phyloP scores from a whole-genome alignment of 495 filamentous ascomycete species.

The Daldinia childiae region DNA sequence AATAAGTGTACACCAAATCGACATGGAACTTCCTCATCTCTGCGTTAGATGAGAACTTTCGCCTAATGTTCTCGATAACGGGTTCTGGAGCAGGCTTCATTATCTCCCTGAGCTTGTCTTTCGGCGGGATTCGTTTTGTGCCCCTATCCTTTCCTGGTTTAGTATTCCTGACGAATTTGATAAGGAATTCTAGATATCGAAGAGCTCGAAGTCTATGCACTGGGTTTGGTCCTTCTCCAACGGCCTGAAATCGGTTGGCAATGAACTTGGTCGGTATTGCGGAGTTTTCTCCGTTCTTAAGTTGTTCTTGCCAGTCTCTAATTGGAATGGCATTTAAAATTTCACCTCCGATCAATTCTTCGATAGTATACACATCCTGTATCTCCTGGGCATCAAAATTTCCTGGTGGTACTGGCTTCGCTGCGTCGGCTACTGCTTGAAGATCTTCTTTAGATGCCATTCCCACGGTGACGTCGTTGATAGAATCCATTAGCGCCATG shows the following conservation, averaged over 20 bases:
- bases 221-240: conserved; percentile 66
- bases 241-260: conserved; percentile 64
- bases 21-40: conserved; percentile 68
- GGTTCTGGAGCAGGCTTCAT: conserved; percentile 64
- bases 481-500: conserved; percentile 68
- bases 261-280: conserved; percentile 73
- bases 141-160: conserved; percentile 52
- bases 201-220: conserved; percentile 68
- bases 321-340: conserved; percentile 69
- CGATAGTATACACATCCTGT: conserved; percentile 83
- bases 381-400: conserved; percentile 76
- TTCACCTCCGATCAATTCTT: conserved; percentile 71
- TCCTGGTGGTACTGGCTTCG: conserved; percentile 80
- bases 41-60: conserved; percentile 72
- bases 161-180: conserved; percentile 64
- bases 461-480: conserved; percentile 64
- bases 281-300: conserved; percentile 65
- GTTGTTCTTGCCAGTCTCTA: conserved; percentile 77
- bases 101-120: conserved; percentile 59
- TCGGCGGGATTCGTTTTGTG: conserved; percentile 53
- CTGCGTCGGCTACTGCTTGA: conserved; percentile 70
- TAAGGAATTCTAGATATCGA: conserved; percentile 70
- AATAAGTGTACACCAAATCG: conserved; percentile 72
- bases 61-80: conserved; percentile 72
- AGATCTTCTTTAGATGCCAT: conserved; percentile 71